Evolutionary conservation across 257 asterid species (phyloP), one percentile per base, ranked within the genome.

Genomic region (Lithospermum erythrorhizon): DNA sequence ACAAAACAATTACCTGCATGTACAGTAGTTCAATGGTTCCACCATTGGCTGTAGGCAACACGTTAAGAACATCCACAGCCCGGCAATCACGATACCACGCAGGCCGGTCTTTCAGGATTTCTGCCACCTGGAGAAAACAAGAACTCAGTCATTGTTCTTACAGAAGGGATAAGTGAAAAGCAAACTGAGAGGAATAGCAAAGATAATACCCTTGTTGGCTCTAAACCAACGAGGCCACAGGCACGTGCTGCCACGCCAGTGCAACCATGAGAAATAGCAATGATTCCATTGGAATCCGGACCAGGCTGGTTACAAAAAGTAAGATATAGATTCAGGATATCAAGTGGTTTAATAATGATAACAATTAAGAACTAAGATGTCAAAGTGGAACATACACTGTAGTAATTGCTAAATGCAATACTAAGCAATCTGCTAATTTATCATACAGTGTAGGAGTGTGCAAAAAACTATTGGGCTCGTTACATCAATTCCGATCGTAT

Each of bases 271-370:
- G 98, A 89, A 69, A 93, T 84, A 72, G 98, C 94, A 61, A 93
- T 90, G 53, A 89, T 93, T 83, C 98, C 98, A 77, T 88, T 88
- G 82, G 98, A 93, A 89, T 93, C 98, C 96, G 98, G 98, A 93
- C 98, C 98, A 93, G 98, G 98, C 98, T 93, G 65, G 53, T 67
- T 21, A 69, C 20, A 23, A 21, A 51, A 58, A 57, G 54, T 16
- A 54, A 27, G 55, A 61, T 52, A 7, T 5, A 55, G 0, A 55
- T 15, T 24, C 21, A 6, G 25, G 30, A 21, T 9, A 21, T 55
- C n/a, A 21, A 55, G 59, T 55, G 32, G 32, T 27, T 1, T 27
- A 21, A 15, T 0, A 35, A 35, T 32, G 24, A 20, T 24, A 21
- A 21, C 27, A 51, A 13, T 23, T 22, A 32, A 41, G 22, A 52